These are phyloP conservation scores for Mortierella sp. DNA, from an alignment of 371 early-diverging fungal genomes.

Conservation along the genomic window DNA sequence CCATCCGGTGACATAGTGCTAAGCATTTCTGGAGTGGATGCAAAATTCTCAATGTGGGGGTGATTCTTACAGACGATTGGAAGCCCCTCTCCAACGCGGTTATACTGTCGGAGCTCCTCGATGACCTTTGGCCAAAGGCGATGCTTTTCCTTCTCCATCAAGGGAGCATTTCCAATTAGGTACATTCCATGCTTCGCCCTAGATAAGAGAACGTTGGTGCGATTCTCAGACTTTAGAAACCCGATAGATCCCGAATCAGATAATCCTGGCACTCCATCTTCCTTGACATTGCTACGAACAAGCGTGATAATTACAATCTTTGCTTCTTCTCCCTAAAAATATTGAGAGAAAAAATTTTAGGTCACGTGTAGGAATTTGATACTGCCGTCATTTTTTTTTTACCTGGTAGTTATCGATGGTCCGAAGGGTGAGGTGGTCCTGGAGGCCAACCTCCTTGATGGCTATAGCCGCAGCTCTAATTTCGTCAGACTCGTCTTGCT, in stretches of 20 bases:
- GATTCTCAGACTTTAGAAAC: slow-evolving; percentile 82
- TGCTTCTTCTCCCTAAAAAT: slow-evolving; percentile 57
- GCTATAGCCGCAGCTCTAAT: background rate
- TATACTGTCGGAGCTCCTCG: slow-evolving; percentile 30
- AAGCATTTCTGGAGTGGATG: slow-evolving; percentile 29
- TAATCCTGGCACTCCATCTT: background rate
- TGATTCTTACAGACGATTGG: slow-evolving; percentile 62
- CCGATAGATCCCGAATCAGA: slow-evolving; percentile 68
- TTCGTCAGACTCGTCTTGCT: background rate
- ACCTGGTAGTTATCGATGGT: slow-evolving; percentile 59
- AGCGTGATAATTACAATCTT: slow-evolving; percentile 64
- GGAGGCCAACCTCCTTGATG: slow-evolving; percentile 18
- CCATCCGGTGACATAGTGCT: slow-evolving; percentile 53
- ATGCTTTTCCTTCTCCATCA: slow-evolving; percentile 47
- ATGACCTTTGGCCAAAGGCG: slow-evolving; percentile 58
- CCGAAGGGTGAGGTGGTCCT: slow-evolving; percentile 39
- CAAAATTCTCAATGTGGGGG: slow-evolving; percentile 28
- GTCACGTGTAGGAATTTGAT: too few relatives aligned
- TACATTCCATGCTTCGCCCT: slow-evolving; percentile 72
- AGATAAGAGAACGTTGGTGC: slow-evolving; percentile 85
- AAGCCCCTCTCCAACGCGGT: slow-evolving; percentile 55
- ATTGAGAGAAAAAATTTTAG: background rate
- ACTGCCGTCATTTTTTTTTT: background rate
- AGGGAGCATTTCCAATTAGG: slow-evolving; percentile 64
- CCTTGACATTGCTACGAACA: slow-evolving; percentile 68